Evolutionary conservation across 2,329 filamentous ascomycete genomes (phyloP), one percentile per base, ranked within the genome.

Genomic region (Fusarium tupiense): DNA sequence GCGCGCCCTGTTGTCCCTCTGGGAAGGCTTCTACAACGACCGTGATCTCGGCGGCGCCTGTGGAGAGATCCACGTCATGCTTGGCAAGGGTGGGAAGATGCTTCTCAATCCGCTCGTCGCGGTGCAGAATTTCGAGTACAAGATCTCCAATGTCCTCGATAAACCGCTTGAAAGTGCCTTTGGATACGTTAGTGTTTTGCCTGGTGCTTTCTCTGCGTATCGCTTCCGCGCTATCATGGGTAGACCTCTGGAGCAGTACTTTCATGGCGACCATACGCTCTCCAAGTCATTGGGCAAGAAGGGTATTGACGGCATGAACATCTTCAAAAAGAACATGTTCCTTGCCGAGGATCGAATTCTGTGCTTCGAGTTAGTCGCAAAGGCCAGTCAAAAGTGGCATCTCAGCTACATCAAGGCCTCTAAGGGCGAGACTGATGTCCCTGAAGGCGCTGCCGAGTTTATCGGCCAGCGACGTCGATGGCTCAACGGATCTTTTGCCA

Each of bases 251-350:
- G 75, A 77, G 41, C 75, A 77, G 56, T 77, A 77, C 67, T 77
- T 77, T 50, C 75, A 77, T 35, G 75, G 75, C 16, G 75, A 77
- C 37, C 75, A 77, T 10, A 77, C 75, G 24, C 75, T 77, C 16
- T 77, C 75, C 12, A 77, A 77, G 43, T 57, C 73, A 5, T 49
- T 77, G 11, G 75, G 75, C 56, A 77, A 77, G 64, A 77, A 77
- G 69, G 75, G 75, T 29, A 77, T 77, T 19, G 75, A 77, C 38
- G 75, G 75, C 16, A 77, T 77, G 75, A 77, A 77, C 10, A 77
- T 77, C 50, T 77, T 77, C 71, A 77, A 77, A 64, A 77, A 77
- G 73, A 77, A 77, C 64, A 77, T 77, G 75, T 77, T 77, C 40
- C 58, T 77, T 49, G 75, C 75, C 52, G 75, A 77, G 57, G 75